Evolutionary conservation across 1,284 basidiomycete genomes (phyloP), one percentile per base, ranked within the genome.

Genomic region (Coniophora puteana): DNA sequence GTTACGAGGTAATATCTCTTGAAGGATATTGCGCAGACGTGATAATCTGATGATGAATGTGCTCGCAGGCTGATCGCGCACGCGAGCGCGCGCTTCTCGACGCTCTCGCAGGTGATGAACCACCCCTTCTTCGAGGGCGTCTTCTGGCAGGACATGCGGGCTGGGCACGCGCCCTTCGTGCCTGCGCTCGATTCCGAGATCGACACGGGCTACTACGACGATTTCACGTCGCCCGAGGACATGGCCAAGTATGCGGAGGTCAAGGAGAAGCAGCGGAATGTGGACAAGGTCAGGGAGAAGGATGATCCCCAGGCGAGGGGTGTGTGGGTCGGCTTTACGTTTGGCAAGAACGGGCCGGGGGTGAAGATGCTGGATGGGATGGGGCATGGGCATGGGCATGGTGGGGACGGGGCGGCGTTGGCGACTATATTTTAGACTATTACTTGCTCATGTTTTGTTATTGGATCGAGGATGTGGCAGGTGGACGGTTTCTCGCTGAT

Each of bases 231-330:
- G 18, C 72, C 78, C 7, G 92, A 94, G 51, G 96, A 99, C 62
- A 97, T 99, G 93, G 93, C 93, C 36, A 98, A 99, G 69, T 95
- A 94, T 58, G 88, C 90, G 25, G 96, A 99, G 65, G 96, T 99
- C 6, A 84, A 90, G 65, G 96, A 98, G 69, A 99, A 99, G 68
- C 93, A 97, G 68, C 74, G 72, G 55, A 93, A 96, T 61, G 94
- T 99, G 30, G 95, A 97, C 38, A 78, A 77, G 40, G 90, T 98
- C 20, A 79, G 78, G 61, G 94, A 97, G 70, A 89, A 87, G 60
- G 89, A 93, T 5, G 82, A 89, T 41, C 68, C 76, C 4, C 72
- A 80, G 51, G 65, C 73, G 7, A 69, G 93, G 23, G 93, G 90
- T 4, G 85, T 95, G 33, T 96, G 91, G 91, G 91, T 96, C 46